A percentile compares a stretch with the other conserved stretches of the same genome.
Conservation (phyloP, 352 stramenopile species). For the Phytophthora citricola region DNA sequence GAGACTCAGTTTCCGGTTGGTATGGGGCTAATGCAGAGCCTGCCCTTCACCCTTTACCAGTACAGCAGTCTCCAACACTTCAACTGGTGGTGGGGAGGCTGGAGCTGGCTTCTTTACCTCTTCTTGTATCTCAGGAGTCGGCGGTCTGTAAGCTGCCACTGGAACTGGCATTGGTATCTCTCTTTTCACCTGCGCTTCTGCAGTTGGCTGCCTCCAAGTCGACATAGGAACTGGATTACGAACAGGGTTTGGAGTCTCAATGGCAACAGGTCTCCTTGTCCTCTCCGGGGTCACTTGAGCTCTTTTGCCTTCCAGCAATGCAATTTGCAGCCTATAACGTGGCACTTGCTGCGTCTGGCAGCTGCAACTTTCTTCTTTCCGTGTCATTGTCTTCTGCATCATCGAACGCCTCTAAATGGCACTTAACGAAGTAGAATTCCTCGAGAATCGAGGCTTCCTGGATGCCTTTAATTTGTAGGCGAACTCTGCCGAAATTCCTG, state of each 20-base stretch:
- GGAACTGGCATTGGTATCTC: slow-evolving; percentile 1
- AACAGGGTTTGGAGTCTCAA: neutral
- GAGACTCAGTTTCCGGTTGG: slow-evolving; percentile 43
- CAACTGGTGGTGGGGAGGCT: neutral
- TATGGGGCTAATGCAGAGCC: slow-evolving; percentile 1
- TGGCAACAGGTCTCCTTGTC: neutral
- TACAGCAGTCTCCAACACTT: slow-evolving; percentile 7
- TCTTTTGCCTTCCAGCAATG: slow-evolving; percentile 31
- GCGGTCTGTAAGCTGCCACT: neutral
- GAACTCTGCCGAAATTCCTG: slow-evolving; percentile 40
- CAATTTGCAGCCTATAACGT: slow-evolving; percentile 62
- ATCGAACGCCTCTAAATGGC: slow-evolving; percentile 44
- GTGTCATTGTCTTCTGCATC: neutral
- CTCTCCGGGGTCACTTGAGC: slow-evolving; percentile 3
- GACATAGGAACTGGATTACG: neutral
- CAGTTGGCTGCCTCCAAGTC: neutral
- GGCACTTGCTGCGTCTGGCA: slow-evolving; percentile 49
- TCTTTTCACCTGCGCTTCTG: neutral
- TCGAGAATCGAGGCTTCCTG: slow-evolving; percentile 29
- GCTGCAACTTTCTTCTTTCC: slow-evolving; percentile 15
- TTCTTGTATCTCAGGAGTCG: neutral
- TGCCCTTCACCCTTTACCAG: slow-evolving; percentile 1
- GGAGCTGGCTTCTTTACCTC: slow-evolving; percentile 1
- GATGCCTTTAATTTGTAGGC: slow-evolving; percentile 45
- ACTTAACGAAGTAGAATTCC: slow-evolving; percentile 57